Percentiles rank a stretch among this genome's conserved stretches.
Evolutionary conservation across 768 basidiomycete genomes (phyloP).

Genomic region (Agrocybe pediades): DNA sequence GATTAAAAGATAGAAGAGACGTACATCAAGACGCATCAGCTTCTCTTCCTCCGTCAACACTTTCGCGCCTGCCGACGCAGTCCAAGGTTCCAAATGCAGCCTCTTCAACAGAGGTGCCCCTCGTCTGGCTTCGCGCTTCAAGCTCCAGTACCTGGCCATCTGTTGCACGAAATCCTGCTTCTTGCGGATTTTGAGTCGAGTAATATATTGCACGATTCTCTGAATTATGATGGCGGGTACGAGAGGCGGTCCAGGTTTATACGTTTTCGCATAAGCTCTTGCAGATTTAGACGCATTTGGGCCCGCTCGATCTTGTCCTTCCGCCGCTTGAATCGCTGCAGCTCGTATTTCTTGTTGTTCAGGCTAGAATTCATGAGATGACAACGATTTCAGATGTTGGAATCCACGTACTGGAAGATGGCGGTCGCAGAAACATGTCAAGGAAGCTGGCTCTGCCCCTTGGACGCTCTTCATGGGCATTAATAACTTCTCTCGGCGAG

Average conservation of each 20-base stretch:
- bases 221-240: constrained; percentile 86
- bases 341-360: constrained; percentile 67
- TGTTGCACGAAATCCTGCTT: constrained; percentile 75
- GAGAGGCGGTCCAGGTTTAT: constrained; percentile 90
- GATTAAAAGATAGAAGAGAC: constrained; percentile 20
- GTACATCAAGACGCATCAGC: constrained; percentile 76
- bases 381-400: neutral
- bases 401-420: constrained; percentile 79
- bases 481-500: constrained; percentile 80
- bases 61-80: constrained; percentile 66
- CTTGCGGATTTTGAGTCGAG: constrained; percentile 69
- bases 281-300: constrained; percentile 70
- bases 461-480: constrained; percentile 86
- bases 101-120: constrained; percentile 94
- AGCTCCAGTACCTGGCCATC: constrained; percentile 93
- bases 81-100: constrained; percentile 97
- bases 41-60: constrained; percentile 83
- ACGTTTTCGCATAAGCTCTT: constrained; percentile 88
- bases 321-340: constrained; percentile 57
- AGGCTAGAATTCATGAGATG: constrained; percentile 39
- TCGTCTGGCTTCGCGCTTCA: constrained; percentile 90
- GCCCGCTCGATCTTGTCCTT: constrained; percentile 38
- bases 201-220: constrained; percentile 74
- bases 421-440: constrained; percentile 86
- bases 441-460: constrained; percentile 68